Evolutionary conservation across 257 asterid genomes (phyloP).

Genomic region (Solanum piurae): DNA sequence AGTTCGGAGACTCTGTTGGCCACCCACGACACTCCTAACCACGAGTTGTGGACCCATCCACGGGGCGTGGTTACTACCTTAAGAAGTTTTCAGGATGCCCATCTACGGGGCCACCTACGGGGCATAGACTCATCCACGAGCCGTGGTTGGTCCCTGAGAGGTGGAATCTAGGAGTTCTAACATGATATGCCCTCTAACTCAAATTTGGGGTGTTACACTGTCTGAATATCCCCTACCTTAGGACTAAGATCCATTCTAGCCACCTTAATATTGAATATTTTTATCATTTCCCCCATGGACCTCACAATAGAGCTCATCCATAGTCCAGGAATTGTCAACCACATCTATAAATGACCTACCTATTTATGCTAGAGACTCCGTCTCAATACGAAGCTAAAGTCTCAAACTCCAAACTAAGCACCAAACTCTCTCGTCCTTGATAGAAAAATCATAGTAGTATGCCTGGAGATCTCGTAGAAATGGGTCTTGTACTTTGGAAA

Average conservation of each 20-base stretch:
- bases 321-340: neutral
- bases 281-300: neutral
- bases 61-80: no score
- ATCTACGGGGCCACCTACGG: no score
- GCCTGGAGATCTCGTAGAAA: neutral
- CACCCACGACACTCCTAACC: no score
- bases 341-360: neutral
- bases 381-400: neutral
- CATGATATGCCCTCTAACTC: no score
- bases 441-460: neutral
- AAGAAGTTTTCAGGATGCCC: no score
- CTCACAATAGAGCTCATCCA: neutral
- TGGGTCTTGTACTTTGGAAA: neutral
- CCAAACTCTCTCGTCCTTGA: neutral
- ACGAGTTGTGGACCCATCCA: no score
- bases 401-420: no score
- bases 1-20: no score
- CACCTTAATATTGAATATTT: neutral
- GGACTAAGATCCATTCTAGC: neutral
- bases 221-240: neutral
- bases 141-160: no score
- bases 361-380: neutral
- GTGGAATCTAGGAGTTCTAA: no score
- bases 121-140: no score
- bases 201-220: no score